phyloP scores from a whole-genome alignment of 805 yeast species.

The Brettanomyces naardenensis region DNA sequence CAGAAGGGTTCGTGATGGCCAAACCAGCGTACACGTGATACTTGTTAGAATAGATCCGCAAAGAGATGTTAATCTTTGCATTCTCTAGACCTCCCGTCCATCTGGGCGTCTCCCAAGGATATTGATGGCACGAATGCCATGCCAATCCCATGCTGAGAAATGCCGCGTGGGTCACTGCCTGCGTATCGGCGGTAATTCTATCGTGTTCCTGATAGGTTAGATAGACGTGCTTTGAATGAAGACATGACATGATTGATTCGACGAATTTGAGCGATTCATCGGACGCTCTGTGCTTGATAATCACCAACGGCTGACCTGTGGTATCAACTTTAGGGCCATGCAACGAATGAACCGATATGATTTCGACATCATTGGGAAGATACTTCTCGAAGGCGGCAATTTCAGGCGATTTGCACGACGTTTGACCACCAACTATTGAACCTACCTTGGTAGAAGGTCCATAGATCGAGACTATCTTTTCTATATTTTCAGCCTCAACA shows the following conservation, averaged over 20 bases:
- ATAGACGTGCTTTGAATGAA: constrained; percentile 69
- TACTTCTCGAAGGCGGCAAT: constrained; percentile 72
- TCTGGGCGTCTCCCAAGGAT: constrained; percentile 84
- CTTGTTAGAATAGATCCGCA: constrained; percentile 85
- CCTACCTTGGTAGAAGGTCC: constrained; percentile 87
- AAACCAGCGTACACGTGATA: constrained; percentile 99
- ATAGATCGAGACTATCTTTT: constrained; percentile 59
- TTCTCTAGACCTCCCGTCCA: constrained; percentile 95
- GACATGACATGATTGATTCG: constrained; percentile 55
- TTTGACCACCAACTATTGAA: constrained; percentile 95
- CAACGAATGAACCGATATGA: constrained; percentile 81
- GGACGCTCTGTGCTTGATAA: constrained; percentile 66
- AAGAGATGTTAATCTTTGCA: constrained; percentile 88
- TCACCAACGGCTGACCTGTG: constrained; percentile 86
- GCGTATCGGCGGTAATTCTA: constrained; percentile 94
- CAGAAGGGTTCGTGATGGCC: constrained; percentile 92
- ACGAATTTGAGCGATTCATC: constrained; percentile 53
- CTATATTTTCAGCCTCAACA: constrained; percentile 87
- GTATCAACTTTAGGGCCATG: constrained; percentile 93
- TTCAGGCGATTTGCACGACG: constrained; percentile 91
- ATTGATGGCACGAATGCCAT: constrained; percentile 75
- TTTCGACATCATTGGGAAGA: constrained; percentile 73
- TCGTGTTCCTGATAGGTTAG: constrained; percentile 88
- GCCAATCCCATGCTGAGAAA: constrained; percentile 95
- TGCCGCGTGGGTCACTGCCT: constrained; percentile 97